These are phyloP conservation scores for Carex scoparia DNA, from an alignment of 176 grass and related monocot species.

Conservation along the genomic window DNA sequence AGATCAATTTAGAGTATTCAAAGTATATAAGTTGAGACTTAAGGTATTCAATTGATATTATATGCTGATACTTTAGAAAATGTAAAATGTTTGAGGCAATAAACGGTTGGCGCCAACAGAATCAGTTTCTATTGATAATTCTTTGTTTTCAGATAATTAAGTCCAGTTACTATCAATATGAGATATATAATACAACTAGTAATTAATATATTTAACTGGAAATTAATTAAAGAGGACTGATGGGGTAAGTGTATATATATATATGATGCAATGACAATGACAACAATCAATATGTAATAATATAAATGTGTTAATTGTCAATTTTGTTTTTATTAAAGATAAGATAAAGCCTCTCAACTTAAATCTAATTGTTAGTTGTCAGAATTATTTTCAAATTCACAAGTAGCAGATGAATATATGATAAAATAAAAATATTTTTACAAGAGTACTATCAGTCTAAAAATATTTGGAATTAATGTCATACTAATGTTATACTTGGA, in stretches of 20 bases:
- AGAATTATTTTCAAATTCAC: no score
- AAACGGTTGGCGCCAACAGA: conserved; percentile 4
- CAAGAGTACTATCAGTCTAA: no score
- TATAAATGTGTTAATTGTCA: not conserved
- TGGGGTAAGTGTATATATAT: not conserved
- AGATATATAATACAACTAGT: not conserved
- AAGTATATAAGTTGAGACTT: not conserved
- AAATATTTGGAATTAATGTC: no score
- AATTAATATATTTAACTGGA: not conserved
- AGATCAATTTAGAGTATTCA: no score
- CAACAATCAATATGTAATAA: not conserved
- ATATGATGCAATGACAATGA: conserved; percentile 2
- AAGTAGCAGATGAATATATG: no score
- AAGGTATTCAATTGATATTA: not conserved
- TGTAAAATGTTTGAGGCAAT: not conserved
- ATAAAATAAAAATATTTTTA: no score
- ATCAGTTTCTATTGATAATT: not conserved
- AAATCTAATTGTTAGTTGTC: no score
- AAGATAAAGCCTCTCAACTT: no score
- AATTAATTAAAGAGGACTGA: not conserved
- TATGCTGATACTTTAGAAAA: not conserved
- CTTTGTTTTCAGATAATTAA: not conserved
- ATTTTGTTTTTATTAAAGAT: no score
- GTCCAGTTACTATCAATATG: not conserved
- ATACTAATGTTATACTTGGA: no score